These are phyloP conservation scores for Zarea fungicola DNA, from an alignment of 2,329 filamentous ascomycete species.

Conservation along the genomic window DNA sequence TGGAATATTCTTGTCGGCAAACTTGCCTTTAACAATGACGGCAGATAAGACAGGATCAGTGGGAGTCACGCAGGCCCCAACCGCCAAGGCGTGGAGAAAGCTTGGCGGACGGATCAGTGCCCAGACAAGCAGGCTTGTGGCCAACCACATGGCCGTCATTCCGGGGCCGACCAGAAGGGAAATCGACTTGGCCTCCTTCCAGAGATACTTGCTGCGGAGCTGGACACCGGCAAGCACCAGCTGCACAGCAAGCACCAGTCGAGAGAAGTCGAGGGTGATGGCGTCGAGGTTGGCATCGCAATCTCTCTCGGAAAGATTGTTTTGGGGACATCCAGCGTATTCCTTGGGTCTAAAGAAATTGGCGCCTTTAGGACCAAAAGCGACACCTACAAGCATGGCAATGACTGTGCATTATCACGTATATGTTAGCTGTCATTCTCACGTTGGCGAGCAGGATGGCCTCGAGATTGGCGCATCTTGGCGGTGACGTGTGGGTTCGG, in stretches of 20 bases:
- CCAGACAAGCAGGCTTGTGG: conserved; percentile 75
- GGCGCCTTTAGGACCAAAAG: conserved; percentile 71
- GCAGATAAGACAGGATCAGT: conserved; percentile 87
- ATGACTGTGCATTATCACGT: conserved; percentile 56
- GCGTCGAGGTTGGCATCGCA: conserved; percentile 55
- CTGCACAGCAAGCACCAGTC: conserved; percentile 85
- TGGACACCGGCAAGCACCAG: conserved; percentile 85
- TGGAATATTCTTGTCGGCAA: conserved; percentile 86
- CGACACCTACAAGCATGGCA: conserved; percentile 70
- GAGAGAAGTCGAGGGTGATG: conserved; percentile 78
- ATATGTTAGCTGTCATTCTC: neutral
- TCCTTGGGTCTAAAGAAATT: conserved; percentile 71
- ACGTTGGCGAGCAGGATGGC: neutral
- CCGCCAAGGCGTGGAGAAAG: conserved; percentile 72
- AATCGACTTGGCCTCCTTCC: conserved; percentile 72
- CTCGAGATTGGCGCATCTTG: neutral
- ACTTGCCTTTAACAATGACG: conserved; percentile 88
- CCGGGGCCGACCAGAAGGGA: conserved; percentile 72
- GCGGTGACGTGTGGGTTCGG: conserved; percentile 3
- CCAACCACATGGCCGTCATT: conserved; percentile 83
- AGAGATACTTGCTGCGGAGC: conserved; percentile 75
- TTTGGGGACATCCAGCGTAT: conserved; percentile 51
- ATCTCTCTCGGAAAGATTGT: conserved; percentile 16
- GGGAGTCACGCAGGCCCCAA: conserved; percentile 85
- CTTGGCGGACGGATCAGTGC: conserved; percentile 64